Evolutionary conservation across 345 rosid species (phyloP).

Genomic region (Mercurialis annua): DNA sequence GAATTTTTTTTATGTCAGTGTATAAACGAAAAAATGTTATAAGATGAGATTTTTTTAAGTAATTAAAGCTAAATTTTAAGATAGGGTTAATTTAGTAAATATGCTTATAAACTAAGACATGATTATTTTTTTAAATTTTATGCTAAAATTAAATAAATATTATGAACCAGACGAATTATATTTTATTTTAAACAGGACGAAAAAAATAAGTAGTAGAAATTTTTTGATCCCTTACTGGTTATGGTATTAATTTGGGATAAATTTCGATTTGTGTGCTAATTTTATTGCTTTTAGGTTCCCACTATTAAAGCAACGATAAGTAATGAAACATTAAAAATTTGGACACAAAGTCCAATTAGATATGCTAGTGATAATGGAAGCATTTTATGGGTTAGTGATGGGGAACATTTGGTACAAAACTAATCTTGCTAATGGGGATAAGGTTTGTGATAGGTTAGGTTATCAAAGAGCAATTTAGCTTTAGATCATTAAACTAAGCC

Average conservation of each 20-base stretch:
- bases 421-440: constrained; percentile 3
- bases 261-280: too few species aligned
- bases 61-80: too few species aligned
- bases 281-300: not conserved
- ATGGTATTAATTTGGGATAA: not conserved
- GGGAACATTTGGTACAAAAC: constrained; percentile 7
- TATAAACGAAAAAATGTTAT: too few species aligned
- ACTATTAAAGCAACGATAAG: constrained; percentile 7
- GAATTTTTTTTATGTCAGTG: too few species aligned
- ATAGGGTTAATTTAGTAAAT: too few species aligned
- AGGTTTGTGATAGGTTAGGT: not conserved
- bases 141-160: too few species aligned
- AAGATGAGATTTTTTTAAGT: too few species aligned
- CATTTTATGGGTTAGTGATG: constrained; percentile 12
- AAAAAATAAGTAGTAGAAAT: not conserved
- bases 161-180: too few species aligned
- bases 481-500: not conserved
- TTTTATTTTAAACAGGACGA: too few species aligned
- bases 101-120: too few species aligned
- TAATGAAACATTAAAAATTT: not conserved
- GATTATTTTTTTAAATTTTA: too few species aligned
- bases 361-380: constrained; percentile 6
- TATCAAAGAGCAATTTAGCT: not conserved
- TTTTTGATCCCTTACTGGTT: too few species aligned
- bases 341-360: constrained; percentile 7